Conservation (phyloP, 1,139 yeast genomes). For the Taiozyma sp. region DNA sequence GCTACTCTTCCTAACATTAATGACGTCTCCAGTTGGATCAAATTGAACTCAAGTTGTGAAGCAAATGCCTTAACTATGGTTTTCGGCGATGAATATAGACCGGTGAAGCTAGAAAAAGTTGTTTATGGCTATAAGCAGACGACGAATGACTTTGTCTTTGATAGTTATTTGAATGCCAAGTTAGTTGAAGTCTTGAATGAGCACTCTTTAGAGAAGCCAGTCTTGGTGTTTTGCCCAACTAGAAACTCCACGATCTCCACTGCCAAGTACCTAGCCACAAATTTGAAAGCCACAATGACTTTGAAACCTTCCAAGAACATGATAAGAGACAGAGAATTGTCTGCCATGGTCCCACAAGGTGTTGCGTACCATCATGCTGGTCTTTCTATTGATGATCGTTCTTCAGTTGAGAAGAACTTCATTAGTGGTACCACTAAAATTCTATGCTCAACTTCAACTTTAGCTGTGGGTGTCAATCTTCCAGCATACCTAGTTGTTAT, state of each 20-base stretch:
- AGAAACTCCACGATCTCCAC: constrained; percentile 42
- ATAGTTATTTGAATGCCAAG: constrained; percentile 35
- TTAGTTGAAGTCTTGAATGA: constrained; percentile 31
- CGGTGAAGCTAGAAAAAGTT: constrained; percentile 36
- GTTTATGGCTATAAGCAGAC: constrained; percentile 38
- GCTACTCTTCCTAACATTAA: constrained; percentile 49
- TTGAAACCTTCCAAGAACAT: background rate
- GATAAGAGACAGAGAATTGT: constrained; percentile 30
- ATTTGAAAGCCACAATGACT: constrained; percentile 7
- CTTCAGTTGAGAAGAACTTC: constrained; percentile 39
- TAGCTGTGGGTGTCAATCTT: constrained; percentile 57
- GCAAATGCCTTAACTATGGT: constrained; percentile 29
- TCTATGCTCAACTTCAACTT: constrained; percentile 52
- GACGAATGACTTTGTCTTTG: constrained; percentile 40
- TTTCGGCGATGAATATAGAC: constrained; percentile 42
- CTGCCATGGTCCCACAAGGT: constrained; percentile 27
- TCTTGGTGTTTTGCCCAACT: constrained; percentile 48
- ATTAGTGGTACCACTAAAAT: constrained; percentile 36
- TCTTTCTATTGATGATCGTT: constrained; percentile 38
- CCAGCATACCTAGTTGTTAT: constrained; percentile 57
- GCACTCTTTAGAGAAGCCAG: constrained; percentile 37
- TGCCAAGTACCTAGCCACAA: constrained; percentile 34
- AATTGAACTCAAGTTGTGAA: constrained; percentile 16
- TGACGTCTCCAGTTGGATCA: constrained; percentile 45
- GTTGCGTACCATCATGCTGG: constrained; percentile 60